These are phyloP conservation scores for Phytophthora fragariae DNA, from an alignment of 352 stramenopile genomes.

Conservation along the genomic window DNA sequence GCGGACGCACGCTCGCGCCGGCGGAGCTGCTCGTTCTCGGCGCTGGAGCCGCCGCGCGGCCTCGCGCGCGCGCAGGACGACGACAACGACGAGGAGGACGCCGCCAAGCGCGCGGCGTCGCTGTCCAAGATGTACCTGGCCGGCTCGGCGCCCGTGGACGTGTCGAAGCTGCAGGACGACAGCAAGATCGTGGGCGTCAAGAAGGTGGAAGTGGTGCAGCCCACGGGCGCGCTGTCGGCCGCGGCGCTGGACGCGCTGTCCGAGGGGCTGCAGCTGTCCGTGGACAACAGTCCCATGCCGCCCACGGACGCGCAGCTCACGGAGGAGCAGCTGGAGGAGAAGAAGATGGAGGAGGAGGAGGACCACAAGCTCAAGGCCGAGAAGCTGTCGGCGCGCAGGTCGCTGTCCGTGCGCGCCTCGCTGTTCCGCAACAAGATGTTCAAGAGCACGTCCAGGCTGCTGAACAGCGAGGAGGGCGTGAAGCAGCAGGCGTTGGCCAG, in stretches of 20 bases:
- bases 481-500: slow-evolving; percentile 24
- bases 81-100: slow-evolving; percentile 38
- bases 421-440: slow-evolving; percentile 87
- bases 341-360: slow-evolving; percentile 90
- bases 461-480: slow-evolving; percentile 35
- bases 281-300: slow-evolving; percentile 64
- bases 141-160: slow-evolving; percentile 81
- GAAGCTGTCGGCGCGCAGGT: slow-evolving; percentile 72
- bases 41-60: neutral
- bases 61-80: slow-evolving; percentile 1
- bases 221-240: slow-evolving; percentile 75
- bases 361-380: slow-evolving; percentile 84
- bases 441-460: slow-evolving; percentile 48
- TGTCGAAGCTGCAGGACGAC: slow-evolving; percentile 80
- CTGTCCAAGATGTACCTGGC: slow-evolving; percentile 89
- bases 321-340: slow-evolving; percentile 85
- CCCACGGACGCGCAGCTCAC: slow-evolving; percentile 48
- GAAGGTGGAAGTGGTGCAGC: slow-evolving; percentile 78
- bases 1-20: slow-evolving; percentile 28
- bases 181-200: slow-evolving; percentile 82
- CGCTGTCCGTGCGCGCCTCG: slow-evolving; percentile 67
- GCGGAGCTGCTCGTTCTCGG: slow-evolving; percentile 76
- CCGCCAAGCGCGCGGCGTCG: slow-evolving; percentile 70
- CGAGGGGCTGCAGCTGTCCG: slow-evolving; percentile 74
- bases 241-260: slow-evolving; percentile 83